A percentile compares a stretch with the other conserved stretches of the same genome.
Evolutionary conservation across 148 eudicot species (phyloP).

Genomic region (Silene conica): DNA sequence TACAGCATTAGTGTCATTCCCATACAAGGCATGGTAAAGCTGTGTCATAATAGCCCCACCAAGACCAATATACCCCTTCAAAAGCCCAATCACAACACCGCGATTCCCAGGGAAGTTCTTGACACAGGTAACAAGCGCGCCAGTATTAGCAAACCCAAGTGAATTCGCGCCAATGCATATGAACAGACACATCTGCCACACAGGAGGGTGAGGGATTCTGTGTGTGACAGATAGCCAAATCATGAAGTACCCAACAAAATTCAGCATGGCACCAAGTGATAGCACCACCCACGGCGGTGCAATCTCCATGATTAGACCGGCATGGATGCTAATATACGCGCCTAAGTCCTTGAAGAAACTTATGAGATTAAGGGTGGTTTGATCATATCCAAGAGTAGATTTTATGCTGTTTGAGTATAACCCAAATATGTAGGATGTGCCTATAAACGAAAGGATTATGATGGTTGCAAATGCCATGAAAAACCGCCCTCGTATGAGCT

Average conservation of each 20-base stretch:
- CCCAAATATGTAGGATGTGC: constrained; percentile 14
- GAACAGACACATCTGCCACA: constrained; percentile 17
- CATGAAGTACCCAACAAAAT: constrained; percentile 17
- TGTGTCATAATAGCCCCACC: constrained; percentile 18
- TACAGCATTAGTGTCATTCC: constrained; percentile 13
- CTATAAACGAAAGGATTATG: constrained; percentile 16
- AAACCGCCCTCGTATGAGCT: constrained; percentile 7
- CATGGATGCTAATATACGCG: constrained; percentile 17
- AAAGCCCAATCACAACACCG: constrained; percentile 19
- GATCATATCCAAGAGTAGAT: constrained; percentile 15
- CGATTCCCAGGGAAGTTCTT: constrained; percentile 19
- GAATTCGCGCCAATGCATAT: constrained; percentile 15
- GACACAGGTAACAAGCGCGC: constrained; percentile 9
- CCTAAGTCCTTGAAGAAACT: constrained; percentile 20
- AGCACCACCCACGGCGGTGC: constrained; percentile 16
- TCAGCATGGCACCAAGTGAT: not conserved
- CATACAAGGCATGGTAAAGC: constrained; percentile 15
- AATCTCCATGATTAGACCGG: constrained; percentile 17
- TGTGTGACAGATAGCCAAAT: constrained; percentile 18
- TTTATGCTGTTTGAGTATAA: constrained; percentile 9
- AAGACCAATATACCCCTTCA: constrained; percentile 15
- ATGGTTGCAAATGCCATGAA: constrained; percentile 19
- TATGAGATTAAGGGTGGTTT: constrained; percentile 18
- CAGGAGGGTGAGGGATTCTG: constrained; percentile 9
- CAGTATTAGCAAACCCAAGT: constrained; percentile 17